These are phyloP conservation scores for Vitis hybrid DNA, from an alignment of 177 flowering plant species.

Conservation along the genomic window DNA sequence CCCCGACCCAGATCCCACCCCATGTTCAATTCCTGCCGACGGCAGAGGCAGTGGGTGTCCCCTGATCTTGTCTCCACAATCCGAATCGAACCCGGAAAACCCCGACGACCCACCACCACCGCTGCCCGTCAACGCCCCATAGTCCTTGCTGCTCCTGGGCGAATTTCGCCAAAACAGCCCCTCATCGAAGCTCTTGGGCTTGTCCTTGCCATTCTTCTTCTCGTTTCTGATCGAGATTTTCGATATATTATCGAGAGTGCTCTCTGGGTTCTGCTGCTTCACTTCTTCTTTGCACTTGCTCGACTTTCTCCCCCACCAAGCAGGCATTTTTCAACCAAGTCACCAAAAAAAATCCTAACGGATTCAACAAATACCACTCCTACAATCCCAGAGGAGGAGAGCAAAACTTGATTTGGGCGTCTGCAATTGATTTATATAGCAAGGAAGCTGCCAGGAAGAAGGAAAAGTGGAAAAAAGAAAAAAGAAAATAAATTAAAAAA, in stretches of 20 bases:
- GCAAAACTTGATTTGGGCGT: too few species aligned
- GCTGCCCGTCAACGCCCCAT: background rate
- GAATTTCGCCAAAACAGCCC: constrained; percentile 9
- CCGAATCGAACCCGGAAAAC: constrained; percentile 56
- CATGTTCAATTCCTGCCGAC: constrained; percentile 36
- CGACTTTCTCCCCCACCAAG: constrained; percentile 74
- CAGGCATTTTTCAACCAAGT: constrained; percentile 49
- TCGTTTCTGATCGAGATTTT: constrained; percentile 23
- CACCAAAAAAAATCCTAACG: too few species aligned
- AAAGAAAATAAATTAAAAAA: constrained; percentile 1
- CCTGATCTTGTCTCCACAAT: constrained; percentile 34
- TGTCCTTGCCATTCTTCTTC: background rate
- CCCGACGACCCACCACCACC: constrained; percentile 23
- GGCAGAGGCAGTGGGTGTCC: constrained; percentile 75
- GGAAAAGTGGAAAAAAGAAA: background rate
- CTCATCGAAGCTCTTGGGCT: constrained; percentile 19
- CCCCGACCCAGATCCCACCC: constrained; percentile 54
- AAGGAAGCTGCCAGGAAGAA: background rate
- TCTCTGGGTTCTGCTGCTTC: constrained; percentile 5
- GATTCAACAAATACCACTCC: too few species aligned
- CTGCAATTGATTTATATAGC: too few species aligned
- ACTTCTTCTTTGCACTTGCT: constrained; percentile 39
- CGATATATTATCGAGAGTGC: background rate
- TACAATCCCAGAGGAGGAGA: background rate
- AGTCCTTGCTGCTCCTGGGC: constrained; percentile 23